phyloP scores from a whole-genome alignment of 202 grass and related monocot genomes.

The Sporobolus alterniflorus region DNA sequence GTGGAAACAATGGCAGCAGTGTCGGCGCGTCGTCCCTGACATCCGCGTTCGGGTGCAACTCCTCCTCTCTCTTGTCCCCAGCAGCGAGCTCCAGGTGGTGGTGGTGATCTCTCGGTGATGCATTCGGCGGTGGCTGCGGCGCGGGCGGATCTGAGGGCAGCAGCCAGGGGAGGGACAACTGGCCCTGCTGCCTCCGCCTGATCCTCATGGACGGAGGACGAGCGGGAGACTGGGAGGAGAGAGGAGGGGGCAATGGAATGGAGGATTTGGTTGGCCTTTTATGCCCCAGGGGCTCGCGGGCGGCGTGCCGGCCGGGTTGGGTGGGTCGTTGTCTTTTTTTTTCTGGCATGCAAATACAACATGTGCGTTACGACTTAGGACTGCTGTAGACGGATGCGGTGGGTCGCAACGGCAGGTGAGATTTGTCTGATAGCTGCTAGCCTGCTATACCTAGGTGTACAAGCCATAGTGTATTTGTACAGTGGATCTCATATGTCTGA shows the following conservation, averaged over 20 bases:
- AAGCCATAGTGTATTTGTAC: neutral
- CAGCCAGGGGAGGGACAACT: conserved; percentile 31
- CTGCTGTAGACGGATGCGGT: neutral
- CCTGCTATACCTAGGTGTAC: conserved; percentile 12
- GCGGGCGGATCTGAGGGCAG: conserved; percentile 57
- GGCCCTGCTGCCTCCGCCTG: conserved; percentile 56
- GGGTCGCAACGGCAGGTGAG: conserved; percentile 15
- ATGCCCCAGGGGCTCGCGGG: too few relatives aligned
- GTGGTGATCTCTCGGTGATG: neutral
- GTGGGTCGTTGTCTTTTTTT: neutral
- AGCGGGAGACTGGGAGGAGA: neutral
- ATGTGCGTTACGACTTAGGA: conserved; percentile 23
- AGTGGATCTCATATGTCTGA: neutral
- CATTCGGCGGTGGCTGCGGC: neutral
- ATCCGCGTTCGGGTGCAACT: conserved; percentile 52
- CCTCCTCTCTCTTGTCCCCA: neutral
- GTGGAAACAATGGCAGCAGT: conserved; percentile 35
- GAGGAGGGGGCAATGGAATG: conserved; percentile 19
- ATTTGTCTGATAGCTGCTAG: neutral
- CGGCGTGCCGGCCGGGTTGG: neutral
- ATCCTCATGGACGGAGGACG: conserved; percentile 67
- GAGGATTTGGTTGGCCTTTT: conserved; percentile 55
- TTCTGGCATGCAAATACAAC: conserved; percentile 32
- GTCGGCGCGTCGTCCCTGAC: conserved; percentile 23
- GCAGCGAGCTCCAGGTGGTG: neutral